Evolutionary conservation across 140 eudicot genomes (phyloP).

Genomic region (Artemisia princeps): DNA sequence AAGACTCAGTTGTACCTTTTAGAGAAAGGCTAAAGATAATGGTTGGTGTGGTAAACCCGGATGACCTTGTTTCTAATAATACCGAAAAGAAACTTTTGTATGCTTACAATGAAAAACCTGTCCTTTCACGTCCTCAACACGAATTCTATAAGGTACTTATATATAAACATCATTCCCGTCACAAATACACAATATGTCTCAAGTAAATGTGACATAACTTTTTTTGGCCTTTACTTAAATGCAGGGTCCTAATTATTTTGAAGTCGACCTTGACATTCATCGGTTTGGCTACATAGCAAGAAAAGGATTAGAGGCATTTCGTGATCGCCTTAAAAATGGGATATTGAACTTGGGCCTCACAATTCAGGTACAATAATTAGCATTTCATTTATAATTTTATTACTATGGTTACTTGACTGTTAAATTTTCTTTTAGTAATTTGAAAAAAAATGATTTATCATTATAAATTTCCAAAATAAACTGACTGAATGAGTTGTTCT

Average conservation of each 20-base stretch:
- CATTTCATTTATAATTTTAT: background rate
- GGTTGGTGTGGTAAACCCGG: constrained; percentile 82
- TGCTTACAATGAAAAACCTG: constrained; percentile 86
- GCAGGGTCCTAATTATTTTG: constrained; percentile 84
- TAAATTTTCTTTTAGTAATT: background rate
- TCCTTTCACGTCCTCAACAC: constrained; percentile 94
- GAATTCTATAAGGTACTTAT: constrained; percentile 57
- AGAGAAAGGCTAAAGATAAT: constrained; percentile 83
- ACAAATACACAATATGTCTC: background rate
- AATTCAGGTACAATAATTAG: constrained; percentile 51
- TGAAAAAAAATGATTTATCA: background rate
- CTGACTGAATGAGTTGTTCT: constrained; percentile 4
- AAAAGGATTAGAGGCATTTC: constrained; percentile 77
- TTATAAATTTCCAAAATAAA: background rate
- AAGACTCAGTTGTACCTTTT: constrained; percentile 52
- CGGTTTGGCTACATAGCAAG: constrained; percentile 88
- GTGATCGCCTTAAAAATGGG: constrained; percentile 66
- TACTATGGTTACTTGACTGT: background rate
- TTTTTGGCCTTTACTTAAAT: constrained; percentile 14
- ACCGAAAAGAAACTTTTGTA: constrained; percentile 69
- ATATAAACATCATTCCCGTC: background rate
- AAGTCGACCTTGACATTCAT: constrained; percentile 91
- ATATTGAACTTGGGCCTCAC: constrained; percentile 70
- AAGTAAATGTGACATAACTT: background rate
- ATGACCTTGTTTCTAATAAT: constrained; percentile 62